Percentiles rank a stretch among this genome's conserved stretches.
Conservation (phyloP, 139 green algal genomes). For the Coccomyxa sp. region DNA sequence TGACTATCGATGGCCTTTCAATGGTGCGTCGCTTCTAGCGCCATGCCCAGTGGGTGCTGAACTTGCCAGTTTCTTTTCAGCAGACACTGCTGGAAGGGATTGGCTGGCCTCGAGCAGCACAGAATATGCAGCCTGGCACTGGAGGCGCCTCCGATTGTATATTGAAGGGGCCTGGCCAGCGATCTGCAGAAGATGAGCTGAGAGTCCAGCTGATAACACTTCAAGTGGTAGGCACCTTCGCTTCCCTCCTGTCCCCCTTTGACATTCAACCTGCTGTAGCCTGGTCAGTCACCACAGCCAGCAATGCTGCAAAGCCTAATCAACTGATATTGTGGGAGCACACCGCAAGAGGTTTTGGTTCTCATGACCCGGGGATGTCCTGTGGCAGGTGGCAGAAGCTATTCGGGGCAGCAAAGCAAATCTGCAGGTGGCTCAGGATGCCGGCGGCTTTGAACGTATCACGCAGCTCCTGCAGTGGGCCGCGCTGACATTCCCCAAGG, state of each 20-base stretch:
- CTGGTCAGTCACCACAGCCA: background rate
- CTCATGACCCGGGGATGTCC: background rate
- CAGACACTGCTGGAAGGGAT: conserved; percentile 6
- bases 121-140: background rate
- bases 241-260: background rate
- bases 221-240: conserved; percentile 12
- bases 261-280: too few relatives aligned
- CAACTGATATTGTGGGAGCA: background rate
- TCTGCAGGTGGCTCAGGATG: conserved; percentile 10
- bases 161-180: background rate
- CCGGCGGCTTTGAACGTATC: conserved; percentile 15
- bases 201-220: conserved; percentile 27
- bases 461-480: conserved; percentile 41
- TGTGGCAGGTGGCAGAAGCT: conserved; percentile 12
- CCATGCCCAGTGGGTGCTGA: background rate
- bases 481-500: conserved; percentile 9
- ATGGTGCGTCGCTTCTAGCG: background rate
- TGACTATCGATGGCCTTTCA: background rate
- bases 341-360: background rate
- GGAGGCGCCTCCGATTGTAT: background rate
- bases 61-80: background rate
- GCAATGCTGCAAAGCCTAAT: background rate
- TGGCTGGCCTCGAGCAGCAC: conserved; percentile 12
- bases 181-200: conserved; percentile 20
- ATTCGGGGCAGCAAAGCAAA: background rate